phyloP scores from a whole-genome alignment of 1,284 basidiomycete genomes.

The Sphaerobolus stellatus region DNA sequence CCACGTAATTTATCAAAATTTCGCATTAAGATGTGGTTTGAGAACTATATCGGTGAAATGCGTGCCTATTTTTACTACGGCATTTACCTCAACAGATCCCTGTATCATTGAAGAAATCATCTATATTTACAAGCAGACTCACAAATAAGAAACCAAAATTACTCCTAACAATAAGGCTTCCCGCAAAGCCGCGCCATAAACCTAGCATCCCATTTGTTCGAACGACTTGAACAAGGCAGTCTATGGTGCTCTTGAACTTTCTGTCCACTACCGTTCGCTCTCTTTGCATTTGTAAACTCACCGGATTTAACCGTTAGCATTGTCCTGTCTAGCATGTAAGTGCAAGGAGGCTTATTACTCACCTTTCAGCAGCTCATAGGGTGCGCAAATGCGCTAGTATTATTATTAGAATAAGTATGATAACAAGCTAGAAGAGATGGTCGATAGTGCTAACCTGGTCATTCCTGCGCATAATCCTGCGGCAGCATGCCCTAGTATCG shows the following conservation, averaged over 20 bases:
- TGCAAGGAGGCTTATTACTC: slow-evolving; percentile 8
- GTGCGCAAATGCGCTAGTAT: slow-evolving; percentile 57
- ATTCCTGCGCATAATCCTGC: slow-evolving; percentile 75
- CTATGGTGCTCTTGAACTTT: slow-evolving; percentile 63
- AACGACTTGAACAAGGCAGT: slow-evolving; percentile 57
- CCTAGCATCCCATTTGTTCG: slow-evolving; percentile 54
- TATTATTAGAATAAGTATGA: background rate
- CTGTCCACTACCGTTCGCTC: slow-evolving; percentile 54
- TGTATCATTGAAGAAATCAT: no score
- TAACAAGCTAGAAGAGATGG: background rate
- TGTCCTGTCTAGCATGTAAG: no score
- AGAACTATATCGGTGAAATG: background rate
- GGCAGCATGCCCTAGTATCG: slow-evolving; percentile 59
- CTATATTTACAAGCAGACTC: no score
- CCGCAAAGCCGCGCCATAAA: slow-evolving; percentile 66
- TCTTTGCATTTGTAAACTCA: slow-evolving; percentile 75
- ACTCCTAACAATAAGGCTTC: slow-evolving; percentile 59
- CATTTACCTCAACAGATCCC: no score
- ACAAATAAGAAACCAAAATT: slow-evolving; percentile 73
- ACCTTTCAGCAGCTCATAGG: slow-evolving; percentile 74
- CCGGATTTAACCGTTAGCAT: slow-evolving; percentile 29
- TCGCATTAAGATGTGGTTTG: background rate
- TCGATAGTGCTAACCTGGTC: slow-evolving; percentile 53
- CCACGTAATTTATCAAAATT: background rate
- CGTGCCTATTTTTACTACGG: no score